phyloP scores from a whole-genome alignment of 2,329 filamentous ascomycete genomes.

The Exutisphaerella laricina region DNA sequence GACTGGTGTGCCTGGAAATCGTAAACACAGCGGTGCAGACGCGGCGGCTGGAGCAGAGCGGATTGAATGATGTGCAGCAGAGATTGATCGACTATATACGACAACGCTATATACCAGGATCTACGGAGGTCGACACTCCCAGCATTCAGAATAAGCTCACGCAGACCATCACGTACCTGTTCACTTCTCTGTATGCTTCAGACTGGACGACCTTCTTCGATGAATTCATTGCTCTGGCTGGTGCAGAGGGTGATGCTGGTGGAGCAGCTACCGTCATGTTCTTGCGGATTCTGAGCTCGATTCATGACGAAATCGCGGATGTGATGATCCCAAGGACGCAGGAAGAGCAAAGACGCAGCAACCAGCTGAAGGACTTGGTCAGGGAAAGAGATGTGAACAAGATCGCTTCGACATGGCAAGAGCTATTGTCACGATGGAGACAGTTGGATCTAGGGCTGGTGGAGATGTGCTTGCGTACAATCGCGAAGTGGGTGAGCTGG shows the following conservation, averaged over 20 bases:
- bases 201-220: slow-evolving; percentile 89
- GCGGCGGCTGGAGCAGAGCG: slow-evolving; percentile 66
- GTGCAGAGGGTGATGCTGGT: slow-evolving; percentile 49
- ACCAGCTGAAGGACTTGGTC: slow-evolving; percentile 84
- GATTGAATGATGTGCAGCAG: slow-evolving; percentile 70
- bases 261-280: slow-evolving; percentile 78
- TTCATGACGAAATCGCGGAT: slow-evolving; percentile 97
- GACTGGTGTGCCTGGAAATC: slow-evolving; percentile 83
- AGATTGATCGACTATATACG: slow-evolving; percentile 75
- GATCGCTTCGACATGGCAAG: slow-evolving; percentile 84
- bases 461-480: slow-evolving; percentile 83
- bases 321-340: slow-evolving; percentile 73
- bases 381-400: slow-evolving; percentile 81
- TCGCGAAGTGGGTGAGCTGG: slow-evolving; percentile 98
- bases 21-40: slow-evolving; percentile 87
- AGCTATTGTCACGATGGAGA: slow-evolving; percentile 74
- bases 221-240: slow-evolving; percentile 75
- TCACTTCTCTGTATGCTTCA: slow-evolving; percentile 76
- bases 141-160: slow-evolving; percentile 94
- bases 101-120: slow-evolving; percentile 61
- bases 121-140: slow-evolving; percentile 58
- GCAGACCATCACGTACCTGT: slow-evolving; percentile 90
- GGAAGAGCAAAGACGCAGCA: slow-evolving; percentile 77
- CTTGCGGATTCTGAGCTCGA: slow-evolving; percentile 76
- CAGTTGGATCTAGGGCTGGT: slow-evolving; percentile 63